These are phyloP conservation scores for Zygoascus ofunaensis DNA, from an alignment of 805 yeast genomes.

Conservation along the genomic window DNA sequence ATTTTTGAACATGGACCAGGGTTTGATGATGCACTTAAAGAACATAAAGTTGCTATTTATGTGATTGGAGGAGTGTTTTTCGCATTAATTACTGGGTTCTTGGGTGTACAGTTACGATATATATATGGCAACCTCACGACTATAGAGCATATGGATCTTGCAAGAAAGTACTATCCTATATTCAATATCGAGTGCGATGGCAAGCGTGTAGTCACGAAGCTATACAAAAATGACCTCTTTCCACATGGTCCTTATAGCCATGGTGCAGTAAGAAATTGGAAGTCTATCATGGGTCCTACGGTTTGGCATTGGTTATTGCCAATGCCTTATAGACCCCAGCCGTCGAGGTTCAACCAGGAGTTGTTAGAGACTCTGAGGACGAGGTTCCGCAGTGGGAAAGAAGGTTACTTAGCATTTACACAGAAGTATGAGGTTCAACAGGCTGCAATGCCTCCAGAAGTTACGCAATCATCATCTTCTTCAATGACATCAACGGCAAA, in stretches of 20 bases:
- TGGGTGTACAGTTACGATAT: constrained; percentile 37
- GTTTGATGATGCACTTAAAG: constrained; percentile 22
- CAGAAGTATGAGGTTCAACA: not conserved
- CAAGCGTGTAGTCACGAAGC: constrained; percentile 38
- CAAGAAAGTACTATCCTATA: constrained; percentile 16
- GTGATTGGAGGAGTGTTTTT: constrained; percentile 39
- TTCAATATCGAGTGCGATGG: constrained; percentile 35
- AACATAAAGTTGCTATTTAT: constrained; percentile 40
- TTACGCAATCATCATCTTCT: too few relatives aligned
- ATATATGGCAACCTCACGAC: constrained; percentile 45
- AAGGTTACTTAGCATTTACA: constrained; percentile 13
- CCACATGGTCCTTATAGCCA: constrained; percentile 22
- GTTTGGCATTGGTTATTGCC: constrained; percentile 24
- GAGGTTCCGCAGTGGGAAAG: constrained; percentile 10
- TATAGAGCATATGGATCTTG: constrained; percentile 34
- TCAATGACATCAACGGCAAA: too few relatives aligned
- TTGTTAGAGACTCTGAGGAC: constrained; percentile 11
- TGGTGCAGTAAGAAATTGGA: constrained; percentile 22
- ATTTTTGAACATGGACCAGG: constrained; percentile 21
- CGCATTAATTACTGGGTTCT: constrained; percentile 37
- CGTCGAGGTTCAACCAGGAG: constrained; percentile 8
- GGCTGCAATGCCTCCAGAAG: too few relatives aligned
- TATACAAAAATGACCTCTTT: constrained; percentile 30
- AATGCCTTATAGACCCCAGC: constrained; percentile 4
- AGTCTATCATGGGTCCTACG: constrained; percentile 25